Evolutionary conservation across 2,329 filamentous ascomycete species (phyloP).

Genomic region (Delphinella strobiligena): DNA sequence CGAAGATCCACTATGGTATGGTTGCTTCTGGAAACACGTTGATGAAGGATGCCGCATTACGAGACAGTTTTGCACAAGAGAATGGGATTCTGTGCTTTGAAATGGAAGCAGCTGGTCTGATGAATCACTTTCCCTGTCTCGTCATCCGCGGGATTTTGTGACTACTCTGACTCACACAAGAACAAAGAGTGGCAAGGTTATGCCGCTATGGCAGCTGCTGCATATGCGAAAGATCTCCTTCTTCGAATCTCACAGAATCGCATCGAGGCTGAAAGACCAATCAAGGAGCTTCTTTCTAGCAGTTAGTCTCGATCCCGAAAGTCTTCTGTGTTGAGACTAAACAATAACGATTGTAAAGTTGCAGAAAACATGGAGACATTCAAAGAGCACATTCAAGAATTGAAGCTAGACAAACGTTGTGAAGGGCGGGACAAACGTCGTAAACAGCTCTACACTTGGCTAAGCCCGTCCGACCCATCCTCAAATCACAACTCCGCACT

Average conservation of each 20-base stretch:
- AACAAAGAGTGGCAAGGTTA: slow-evolving; percentile 19
- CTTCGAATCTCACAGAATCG: no score
- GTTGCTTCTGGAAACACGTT: slow-evolving; percentile 11
- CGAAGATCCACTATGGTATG: slow-evolving; percentile 10
- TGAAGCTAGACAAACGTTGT: no score
- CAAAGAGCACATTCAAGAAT: no score
- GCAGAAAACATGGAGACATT: no score
- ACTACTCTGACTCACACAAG: slow-evolving; percentile 17
- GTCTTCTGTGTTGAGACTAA: no score
- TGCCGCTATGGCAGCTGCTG: slow-evolving; percentile 17
- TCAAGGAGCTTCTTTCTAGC: no score
- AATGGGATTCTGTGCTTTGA: slow-evolving; percentile 8
- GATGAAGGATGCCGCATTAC: slow-evolving; percentile 8
- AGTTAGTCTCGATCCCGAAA: no score
- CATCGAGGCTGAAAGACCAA: no score
- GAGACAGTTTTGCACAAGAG: slow-evolving; percentile 3
- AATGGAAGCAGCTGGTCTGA: no score
- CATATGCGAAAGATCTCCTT: slow-evolving; percentile 13
- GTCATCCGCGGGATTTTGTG: slow-evolving; percentile 14
- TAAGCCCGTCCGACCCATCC: not conserved
- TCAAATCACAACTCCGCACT: not conserved
- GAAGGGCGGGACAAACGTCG: not conserved
- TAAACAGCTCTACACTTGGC: not conserved
- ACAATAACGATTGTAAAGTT: no score
- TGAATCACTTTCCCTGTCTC: slow-evolving; percentile 12